Evolutionary conservation across 306 rosid species (phyloP), one percentile per base, ranked within the genome.

Genomic region (Biancaea sappan): DNA sequence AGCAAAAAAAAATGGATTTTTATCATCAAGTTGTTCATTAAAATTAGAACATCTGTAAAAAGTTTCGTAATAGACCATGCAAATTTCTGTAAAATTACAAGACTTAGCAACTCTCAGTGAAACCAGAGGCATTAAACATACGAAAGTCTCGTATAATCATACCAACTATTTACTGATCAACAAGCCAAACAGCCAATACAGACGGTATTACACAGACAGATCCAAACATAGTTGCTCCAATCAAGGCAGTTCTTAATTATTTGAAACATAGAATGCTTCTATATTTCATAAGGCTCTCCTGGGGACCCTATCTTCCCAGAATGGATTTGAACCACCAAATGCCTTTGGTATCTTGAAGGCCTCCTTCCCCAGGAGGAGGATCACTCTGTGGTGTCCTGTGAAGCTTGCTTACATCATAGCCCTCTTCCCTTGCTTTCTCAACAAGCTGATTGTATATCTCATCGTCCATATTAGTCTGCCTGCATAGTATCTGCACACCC

Each of bases 341-440:
- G 66, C 97, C 92, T 86, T 84, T 88, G 67, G 87, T 89, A 82
- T 91, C 97, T 61, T 67, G 31, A 5, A 91, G 91, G 4, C 83
- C 84, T 84, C 81, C 82, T 19, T 63, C 83, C 26, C 80, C 87
- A 0, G 97, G 96, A 10, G 95, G 97, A 83, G 86, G 26, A n/a
- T 82, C 88, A 60, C 73, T 84, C 73, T 95, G 99, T 48, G 86
- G 92, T 41, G 99, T 95, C 86, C 81, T 95, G 85, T 77, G 90
- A 21, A 95, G 95, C 62, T 88, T 92, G 93, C 86, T 88, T 77
- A 88, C 90, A 76, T 95, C 99, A 79, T 92, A 95, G 0, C 93
- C 99, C 58, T 70, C 86, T 0, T 79, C 88, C 80, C 0, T 79
- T 4, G 97, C 99, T 28, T 7, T 90, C 80, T 90, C 6, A 46